These are phyloP conservation scores for Podila epicladia DNA, from an alignment of 192 early-diverging fungal species.

Conservation along the genomic window DNA sequence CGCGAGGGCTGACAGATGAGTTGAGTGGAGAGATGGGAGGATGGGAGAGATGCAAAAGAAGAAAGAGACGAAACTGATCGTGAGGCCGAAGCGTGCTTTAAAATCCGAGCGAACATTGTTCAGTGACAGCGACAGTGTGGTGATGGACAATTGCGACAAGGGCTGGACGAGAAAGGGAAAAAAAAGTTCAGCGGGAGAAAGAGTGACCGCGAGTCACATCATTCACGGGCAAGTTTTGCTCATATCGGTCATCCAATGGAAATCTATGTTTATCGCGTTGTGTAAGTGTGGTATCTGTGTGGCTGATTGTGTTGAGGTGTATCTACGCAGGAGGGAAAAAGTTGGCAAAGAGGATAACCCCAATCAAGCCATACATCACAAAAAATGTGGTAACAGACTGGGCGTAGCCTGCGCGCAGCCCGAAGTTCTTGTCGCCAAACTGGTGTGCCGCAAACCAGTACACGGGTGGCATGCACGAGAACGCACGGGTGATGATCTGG, in stretches of 20 bases:
- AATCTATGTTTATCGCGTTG: background rate
- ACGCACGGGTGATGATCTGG: constrained; percentile 90
- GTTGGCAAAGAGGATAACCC: constrained; percentile 84
- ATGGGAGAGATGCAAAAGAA: background rate
- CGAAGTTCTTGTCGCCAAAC: constrained; percentile 20
- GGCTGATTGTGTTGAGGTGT: background rate
- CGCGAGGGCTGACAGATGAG: background rate
- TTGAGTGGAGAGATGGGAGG: constrained; percentile 1
- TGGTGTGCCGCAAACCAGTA: constrained; percentile 84
- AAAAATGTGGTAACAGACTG: constrained; percentile 60
- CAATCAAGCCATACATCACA: constrained; percentile 78
- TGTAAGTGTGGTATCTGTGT: background rate
- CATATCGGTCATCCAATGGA: background rate
- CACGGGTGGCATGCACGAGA: constrained; percentile 79
- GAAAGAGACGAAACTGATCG: constrained; percentile 12
- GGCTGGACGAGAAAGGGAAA: background rate
- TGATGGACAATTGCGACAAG: background rate
- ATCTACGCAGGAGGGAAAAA: constrained; percentile 84
- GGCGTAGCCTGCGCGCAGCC: constrained; percentile 14
- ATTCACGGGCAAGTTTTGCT: background rate
- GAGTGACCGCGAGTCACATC: constrained; percentile 9
- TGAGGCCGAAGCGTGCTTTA: constrained; percentile 7
- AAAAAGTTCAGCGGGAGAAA: background rate
- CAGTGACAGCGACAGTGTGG: background rate
- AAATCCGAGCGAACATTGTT: constrained; percentile 30